A percentile compares a stretch with the other conserved stretches of the same genome.
Evolutionary conservation across 768 basidiomycete genomes (phyloP).

Genomic region (Leccinum longicurvipes): DNA sequence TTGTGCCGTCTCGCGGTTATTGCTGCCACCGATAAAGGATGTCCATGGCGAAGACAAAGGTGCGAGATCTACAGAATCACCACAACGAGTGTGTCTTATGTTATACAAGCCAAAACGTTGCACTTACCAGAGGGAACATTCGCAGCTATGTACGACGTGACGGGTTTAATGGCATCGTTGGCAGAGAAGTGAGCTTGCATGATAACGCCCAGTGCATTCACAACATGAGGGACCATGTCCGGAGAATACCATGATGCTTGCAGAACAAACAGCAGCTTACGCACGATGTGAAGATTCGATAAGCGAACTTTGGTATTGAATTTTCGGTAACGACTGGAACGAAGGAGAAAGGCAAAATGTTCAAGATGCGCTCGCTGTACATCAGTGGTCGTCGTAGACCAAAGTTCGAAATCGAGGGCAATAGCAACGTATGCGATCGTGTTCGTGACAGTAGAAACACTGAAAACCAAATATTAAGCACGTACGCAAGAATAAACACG

Average conservation of each 20-base stretch:
- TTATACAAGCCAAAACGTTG: not conserved
- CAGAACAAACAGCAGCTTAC: conserved; percentile 76
- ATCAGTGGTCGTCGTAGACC: conserved; percentile 68
- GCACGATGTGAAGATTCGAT: conserved; percentile 65
- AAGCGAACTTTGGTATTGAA: conserved; percentile 80
- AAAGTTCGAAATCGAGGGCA: conserved; percentile 87
- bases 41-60: conserved; percentile 10
- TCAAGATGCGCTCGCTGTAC: conserved; percentile 79
- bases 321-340: conserved; percentile 64
- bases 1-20: conserved; percentile 56
- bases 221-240: conserved; percentile 44
- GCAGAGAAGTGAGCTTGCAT: conserved; percentile 66
- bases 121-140: conserved; percentile 65
- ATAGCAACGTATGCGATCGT: conserved; percentile 77
- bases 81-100: not conserved
- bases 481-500: not conserved
- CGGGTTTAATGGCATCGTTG: conserved; percentile 77
- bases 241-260: conserved; percentile 74
- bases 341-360: conserved; percentile 75
- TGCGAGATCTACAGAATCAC: not conserved
- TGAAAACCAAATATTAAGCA: conserved; percentile 2
- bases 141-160: conserved; percentile 82
- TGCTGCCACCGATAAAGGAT: conserved; percentile 11
- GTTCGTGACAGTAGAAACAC: conserved; percentile 81
- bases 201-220: conserved; percentile 59